A percentile compares a stretch with the other conserved stretches of the same genome.
These are phyloP conservation scores for Chrysanthemum lavandulifolium DNA, from an alignment of 129 eudicot species.

Conservation along the genomic window DNA sequence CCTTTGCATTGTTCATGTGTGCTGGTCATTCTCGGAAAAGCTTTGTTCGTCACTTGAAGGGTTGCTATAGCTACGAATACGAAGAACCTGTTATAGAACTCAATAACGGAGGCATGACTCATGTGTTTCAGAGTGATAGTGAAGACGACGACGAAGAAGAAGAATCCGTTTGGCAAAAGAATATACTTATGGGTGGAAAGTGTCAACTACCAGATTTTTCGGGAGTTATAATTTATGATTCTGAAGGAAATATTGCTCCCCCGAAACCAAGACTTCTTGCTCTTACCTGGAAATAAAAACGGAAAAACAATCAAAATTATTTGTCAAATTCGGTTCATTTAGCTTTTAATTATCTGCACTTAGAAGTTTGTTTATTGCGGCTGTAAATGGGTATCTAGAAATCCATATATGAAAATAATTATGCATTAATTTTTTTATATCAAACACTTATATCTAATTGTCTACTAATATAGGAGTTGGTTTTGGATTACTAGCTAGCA, in stretches of 20 bases:
- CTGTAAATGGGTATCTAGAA: too few species aligned
- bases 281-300: conserved; percentile 70
- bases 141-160: conserved; percentile 37
- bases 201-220: conserved; percentile 92
- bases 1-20: conserved; percentile 60
- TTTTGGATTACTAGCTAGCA: too few species aligned
- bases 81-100: conserved; percentile 67
- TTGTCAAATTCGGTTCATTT: not conserved
- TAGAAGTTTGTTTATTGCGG: too few species aligned
- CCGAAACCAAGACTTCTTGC: conserved; percentile 61
- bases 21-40: conserved; percentile 55
- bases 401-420: too few species aligned
- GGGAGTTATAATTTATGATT: conserved; percentile 72
- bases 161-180: conserved; percentile 80
- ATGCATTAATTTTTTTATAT: too few species aligned
- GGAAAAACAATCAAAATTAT: not conserved
- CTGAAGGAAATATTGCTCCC: conserved; percentile 60
- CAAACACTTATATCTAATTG: not conserved
- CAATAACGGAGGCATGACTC: conserved; percentile 39
- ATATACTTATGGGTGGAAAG: conserved; percentile 90
- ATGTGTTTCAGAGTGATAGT: conserved; percentile 41
- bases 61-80: conserved; percentile 43
- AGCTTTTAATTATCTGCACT: not conserved
- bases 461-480: too few species aligned
- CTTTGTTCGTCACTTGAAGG: conserved; percentile 36